Base-by-base conservation (phyloP, 495 filamentous ascomycete species). In the Friedmanniomyces endolithicus region DNA sequence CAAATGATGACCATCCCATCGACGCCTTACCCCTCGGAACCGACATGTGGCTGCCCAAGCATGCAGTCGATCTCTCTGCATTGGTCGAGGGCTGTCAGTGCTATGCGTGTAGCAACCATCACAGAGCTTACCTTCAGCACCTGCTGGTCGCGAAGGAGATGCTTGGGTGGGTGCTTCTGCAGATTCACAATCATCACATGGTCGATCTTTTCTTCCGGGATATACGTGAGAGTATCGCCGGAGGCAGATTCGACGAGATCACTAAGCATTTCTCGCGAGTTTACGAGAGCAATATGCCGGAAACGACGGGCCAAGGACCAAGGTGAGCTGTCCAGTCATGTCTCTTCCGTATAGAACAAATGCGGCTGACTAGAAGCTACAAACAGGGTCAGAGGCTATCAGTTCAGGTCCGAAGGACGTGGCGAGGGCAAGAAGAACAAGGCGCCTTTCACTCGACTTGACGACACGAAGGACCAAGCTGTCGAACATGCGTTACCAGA, bases 141-240 rank as follows among this genome's bases (percentile, higher is more conserved):
- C 76, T 98, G 6, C 76, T 98, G 3, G 67, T 73, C 16, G 87
- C 92, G 0, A 90, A 88, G 60, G 92, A 98, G 67, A 96, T 98
- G 94, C 81, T 95, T 1, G 90, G 80, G 23, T 98, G 92, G 92
- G 85, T 86, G 1, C 75, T 98, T 14, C 71, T 98, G 24, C 90
- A 95, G 66, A 74, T 94, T 12, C 92, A 98, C 69, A 98, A 98
- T 65, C 77, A 87, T 61, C 74, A 81, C 27, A 69, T 85, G 1
- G 65, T 94, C 45, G 74, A 81, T 49, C 40, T 63, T 0, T 97
- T 98, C 73, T 95, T 97, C 65, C 65, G 72, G 0, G 72, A 72
- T 0, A 73, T 94, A 6, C 79, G 90, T 7, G 62, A 66, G 1
- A 80, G 75, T 46, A 84, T 88, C 16, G 68, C 70, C 17, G 67